Base-by-base conservation (phyloP, 345 rosid genomes). In the Melaleuca quinquenervia region DNA sequence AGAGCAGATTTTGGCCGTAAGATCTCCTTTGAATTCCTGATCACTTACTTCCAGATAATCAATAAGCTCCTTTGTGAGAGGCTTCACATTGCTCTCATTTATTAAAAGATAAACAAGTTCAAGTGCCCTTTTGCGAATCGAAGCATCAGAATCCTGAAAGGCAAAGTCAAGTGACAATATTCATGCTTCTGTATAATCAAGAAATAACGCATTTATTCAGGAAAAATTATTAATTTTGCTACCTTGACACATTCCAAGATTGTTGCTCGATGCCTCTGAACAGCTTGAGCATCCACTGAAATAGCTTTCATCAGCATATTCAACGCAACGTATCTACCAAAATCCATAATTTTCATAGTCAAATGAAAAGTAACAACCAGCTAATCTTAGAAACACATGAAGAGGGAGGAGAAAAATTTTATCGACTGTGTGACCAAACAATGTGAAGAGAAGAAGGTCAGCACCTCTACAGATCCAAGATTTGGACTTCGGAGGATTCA, bases 181-280 rank as follows among this genome's bases (percentile, higher is more conserved):
- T 45, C 83, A 80, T 24, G 83, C 48, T 54, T 52, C 62, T 44
- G 44, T 44, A 11, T 54, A 29, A 64, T 85, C 82, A 87, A 84
- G 84, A 70, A 87, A 44, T 54, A 88, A 85, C 75, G 26, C 27
- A 85, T 82, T 70, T 84, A 24, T 26, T 58, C n/a, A 64, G 44
- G 84, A 55, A 82, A 26, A 82, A 15, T 82, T 60, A 45, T 24
- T 14, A 52, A 49, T 32, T 52, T 21, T 82, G 86, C 85, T 93
- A 97, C 99, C 98, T 97, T 97, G 56, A 97, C 99, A 92, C 99
- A 97, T 92, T 97, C 99, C 94, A 97, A 92, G 84, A 97, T 95
- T 26, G 98, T 97, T 62, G 93, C 98, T 84, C 99, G 94, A 88
- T 97, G 99, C 90, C 99, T 95, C 88, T 97, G 99, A 87, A 97